Evolutionary conservation across 2,329 filamentous ascomycete species (phyloP).

Genomic region (Botrytis deweyae): DNA sequence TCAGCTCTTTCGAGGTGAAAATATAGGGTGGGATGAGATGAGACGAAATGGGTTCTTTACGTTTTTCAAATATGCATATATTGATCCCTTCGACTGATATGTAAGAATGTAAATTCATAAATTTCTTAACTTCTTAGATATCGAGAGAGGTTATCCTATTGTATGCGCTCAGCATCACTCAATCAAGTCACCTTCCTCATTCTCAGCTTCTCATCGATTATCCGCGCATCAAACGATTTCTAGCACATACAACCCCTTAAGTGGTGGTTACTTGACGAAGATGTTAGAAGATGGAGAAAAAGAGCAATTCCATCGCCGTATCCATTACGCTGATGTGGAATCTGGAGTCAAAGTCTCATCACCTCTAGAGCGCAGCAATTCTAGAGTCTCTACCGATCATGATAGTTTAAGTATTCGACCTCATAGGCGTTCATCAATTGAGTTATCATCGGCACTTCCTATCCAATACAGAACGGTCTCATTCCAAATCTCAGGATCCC

Average conservation of each 20-base stretch:
- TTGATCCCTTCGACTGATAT: neutral
- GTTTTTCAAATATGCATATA: neutral
- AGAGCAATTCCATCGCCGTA: neutral
- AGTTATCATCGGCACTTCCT: conserved; percentile 45
- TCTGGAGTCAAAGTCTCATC: neutral
- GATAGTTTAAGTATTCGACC: conserved; percentile 2
- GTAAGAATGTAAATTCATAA: neutral
- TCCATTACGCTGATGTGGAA: neutral
- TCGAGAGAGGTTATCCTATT: neutral
- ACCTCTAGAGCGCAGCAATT: neutral
- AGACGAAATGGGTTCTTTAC: neutral
- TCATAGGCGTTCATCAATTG: conserved; percentile 33
- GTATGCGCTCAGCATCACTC: neutral
- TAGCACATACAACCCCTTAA: neutral
- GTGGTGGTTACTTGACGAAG: neutral
- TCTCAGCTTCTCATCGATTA: neutral
- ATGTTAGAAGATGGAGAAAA: neutral
- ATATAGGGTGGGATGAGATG: neutral
- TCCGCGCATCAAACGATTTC: neutral
- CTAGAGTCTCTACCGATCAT: neutral
- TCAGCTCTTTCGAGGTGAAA: neutral
- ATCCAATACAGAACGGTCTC: conserved; percentile 55
- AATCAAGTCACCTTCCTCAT: neutral
- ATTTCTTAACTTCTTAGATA: neutral
- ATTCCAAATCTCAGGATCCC: conserved; percentile 56